Evolutionary conservation across 179 eudicot genomes (phyloP).

Genomic region (Beta macrorhiza): DNA sequence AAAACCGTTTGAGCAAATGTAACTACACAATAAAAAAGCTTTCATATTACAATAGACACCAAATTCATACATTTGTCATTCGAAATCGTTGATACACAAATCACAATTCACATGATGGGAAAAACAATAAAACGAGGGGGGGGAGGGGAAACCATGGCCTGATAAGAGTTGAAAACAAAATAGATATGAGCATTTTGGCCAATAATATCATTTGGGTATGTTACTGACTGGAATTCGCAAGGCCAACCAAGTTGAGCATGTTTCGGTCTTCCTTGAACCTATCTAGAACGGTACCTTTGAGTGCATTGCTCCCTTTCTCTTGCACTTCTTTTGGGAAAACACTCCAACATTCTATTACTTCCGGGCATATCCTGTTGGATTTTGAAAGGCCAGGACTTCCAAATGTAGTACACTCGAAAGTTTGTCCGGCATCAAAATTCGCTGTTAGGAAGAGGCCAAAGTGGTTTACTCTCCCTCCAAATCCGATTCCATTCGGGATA

Average conservation of each 20-base stretch:
- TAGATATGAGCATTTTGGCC: neutral
- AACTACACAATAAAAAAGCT: neutral
- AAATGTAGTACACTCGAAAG: constrained; percentile 72
- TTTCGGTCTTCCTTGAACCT: constrained; percentile 90
- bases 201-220: neutral
- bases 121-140: neutral
- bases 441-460: constrained; percentile 77
- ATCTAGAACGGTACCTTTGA: constrained; percentile 71
- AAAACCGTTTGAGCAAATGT: neutral
- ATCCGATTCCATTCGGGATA: constrained; percentile 92
- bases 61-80: constrained; percentile 6
- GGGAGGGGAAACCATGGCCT: neutral
- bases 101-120: neutral
- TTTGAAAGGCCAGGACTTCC: constrained; percentile 75
- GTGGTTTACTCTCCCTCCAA: constrained; percentile 71
- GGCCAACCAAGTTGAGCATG: constrained; percentile 92
- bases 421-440: constrained; percentile 77
- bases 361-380: constrained; percentile 60
- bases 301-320: constrained; percentile 36
- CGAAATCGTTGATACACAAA: neutral
- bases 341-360: constrained; percentile 92
- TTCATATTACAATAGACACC: neutral
- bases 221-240: constrained; percentile 80
- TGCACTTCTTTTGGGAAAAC: constrained; percentile 53
- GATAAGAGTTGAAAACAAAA: too few relatives aligned